Evolutionary conservation across 768 basidiomycete species (phyloP).

Genomic region (Amanita muscaria): DNA sequence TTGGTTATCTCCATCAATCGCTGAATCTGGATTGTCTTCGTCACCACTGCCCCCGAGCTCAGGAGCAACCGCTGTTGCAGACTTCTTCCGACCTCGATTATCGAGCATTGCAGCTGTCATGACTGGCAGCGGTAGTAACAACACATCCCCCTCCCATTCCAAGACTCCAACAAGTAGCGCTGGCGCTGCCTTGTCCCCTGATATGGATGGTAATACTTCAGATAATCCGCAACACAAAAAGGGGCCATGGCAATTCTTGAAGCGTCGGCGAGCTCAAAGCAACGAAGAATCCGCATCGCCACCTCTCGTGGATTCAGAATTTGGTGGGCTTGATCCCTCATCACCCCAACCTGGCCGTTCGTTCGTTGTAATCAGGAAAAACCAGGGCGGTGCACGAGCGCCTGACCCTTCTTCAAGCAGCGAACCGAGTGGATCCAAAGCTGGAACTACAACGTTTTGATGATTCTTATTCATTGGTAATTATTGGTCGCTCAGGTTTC

Average conservation of each 20-base stretch:
- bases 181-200: slow-evolving; percentile 15
- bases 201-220: slow-evolving; percentile 34
- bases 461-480: neutral
- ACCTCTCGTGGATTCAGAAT: slow-evolving; percentile 25
- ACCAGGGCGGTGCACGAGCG: slow-evolving; percentile 30
- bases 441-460: slow-evolving; percentile 5
- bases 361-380: slow-evolving; percentile 66
- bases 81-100: slow-evolving; percentile 4
- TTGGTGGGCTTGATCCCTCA: slow-evolving; percentile 21
- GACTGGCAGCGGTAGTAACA: neutral
- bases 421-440: neutral
- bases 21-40: slow-evolving; percentile 9
- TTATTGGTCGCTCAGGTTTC: neutral
- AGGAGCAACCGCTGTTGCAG: too few species aligned
- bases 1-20: slow-evolving; percentile 16
- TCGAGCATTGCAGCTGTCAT: slow-evolving; percentile 2
- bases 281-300: slow-evolving; percentile 34
- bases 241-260: slow-evolving; percentile 63
- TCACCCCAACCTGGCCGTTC: slow-evolving; percentile 38
- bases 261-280: slow-evolving; percentile 51
- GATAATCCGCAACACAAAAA: slow-evolving; percentile 41
- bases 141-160: neutral
- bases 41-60: too few species aligned
- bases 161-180: neutral
- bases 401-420: slow-evolving; percentile 21